Evolutionary conservation across 768 basidiomycete species (phyloP).

Genomic region (Mycena crocata): DNA sequence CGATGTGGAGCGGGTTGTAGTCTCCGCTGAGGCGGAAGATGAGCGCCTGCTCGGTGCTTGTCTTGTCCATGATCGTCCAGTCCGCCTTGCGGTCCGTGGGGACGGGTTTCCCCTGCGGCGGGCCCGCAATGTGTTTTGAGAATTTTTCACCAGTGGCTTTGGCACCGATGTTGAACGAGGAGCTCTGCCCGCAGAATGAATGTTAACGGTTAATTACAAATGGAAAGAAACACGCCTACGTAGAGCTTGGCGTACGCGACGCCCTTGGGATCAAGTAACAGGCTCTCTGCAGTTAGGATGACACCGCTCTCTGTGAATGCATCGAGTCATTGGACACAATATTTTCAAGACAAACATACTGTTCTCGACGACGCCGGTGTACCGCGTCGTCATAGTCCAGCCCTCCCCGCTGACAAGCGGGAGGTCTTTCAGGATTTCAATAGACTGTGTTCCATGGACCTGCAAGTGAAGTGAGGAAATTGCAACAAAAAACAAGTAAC

Average conservation of each 20-base stretch:
- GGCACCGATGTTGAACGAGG: conserved; percentile 77
- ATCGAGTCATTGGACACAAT: conserved; percentile 4
- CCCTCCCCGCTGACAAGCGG: conserved; percentile 81
- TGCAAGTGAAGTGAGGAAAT: conserved; percentile 37
- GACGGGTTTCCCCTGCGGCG: conserved; percentile 69
- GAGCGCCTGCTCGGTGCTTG: conserved; percentile 73
- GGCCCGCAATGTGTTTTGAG: conserved; percentile 68
- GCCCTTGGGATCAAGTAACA: conserved; percentile 72
- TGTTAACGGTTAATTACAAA: not conserved
- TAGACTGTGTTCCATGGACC: conserved; percentile 85
- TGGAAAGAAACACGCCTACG: conserved; percentile 44
- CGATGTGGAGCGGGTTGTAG: conserved; percentile 84
- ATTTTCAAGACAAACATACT: conserved; percentile 60
- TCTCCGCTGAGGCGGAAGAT: conserved; percentile 82
- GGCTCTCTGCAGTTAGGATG: conserved; percentile 72
- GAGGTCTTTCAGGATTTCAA: conserved; percentile 83
- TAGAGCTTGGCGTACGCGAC: conserved; percentile 72
- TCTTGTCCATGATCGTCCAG: conserved; percentile 71
- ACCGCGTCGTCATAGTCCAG: conserved; percentile 77
- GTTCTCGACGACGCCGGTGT: conserved; percentile 83
- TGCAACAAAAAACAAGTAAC: too few species aligned
- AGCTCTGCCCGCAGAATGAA: conserved; percentile 53
- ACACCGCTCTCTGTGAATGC: conserved; percentile 75
- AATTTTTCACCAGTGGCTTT: conserved; percentile 73
- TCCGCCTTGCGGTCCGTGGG: conserved; percentile 72